Base-by-base conservation (phyloP, 495 filamentous ascomycete species). In the Pseudevernia furfuracea region DNA sequence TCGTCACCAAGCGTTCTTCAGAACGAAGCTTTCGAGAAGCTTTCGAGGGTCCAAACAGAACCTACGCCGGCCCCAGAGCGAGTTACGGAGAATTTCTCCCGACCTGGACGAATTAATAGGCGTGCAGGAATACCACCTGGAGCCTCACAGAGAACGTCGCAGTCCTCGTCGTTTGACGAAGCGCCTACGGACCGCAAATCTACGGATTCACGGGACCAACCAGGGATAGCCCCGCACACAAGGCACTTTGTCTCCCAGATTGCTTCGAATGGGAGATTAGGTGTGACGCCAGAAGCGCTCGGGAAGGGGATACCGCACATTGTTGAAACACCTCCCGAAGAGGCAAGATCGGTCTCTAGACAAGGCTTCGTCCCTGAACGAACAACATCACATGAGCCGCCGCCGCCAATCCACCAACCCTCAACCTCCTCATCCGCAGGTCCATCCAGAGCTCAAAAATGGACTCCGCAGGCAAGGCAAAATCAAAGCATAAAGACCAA, bases 41-140 rank as follows among this genome's bases (percentile, higher is more conserved):
- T 91, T 36, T 81, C 81, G 38, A 78, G 89, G 66, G 85, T 90
- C 2, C 85, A 89, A 68, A 91, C 91, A 11, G 92, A 96, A 72
- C 89, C 92, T 25, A 78, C 85, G 21, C 79, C 85, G 11, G 39
- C 60, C 23, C 14, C 60, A 11, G 60, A 63, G 14, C 66, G 59
- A 25, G 58, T 63, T 17, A 43, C 66, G 21, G 70, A 69, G 48
- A 71, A 71, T 21, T 71, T 71, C 52, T 71, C 70, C 28, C 61
- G 70, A 57, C 70, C 70, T 25, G 62, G 58, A 15, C 58, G 70
- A 57, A 43, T 62, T 4, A 71, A 69, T 25, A 56, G 70, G 43
- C 64, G 64, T 12, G 60, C 53, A 58, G 49, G 43, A 28, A 65
- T 67, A 25, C 60, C 60, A 23, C 49, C 48, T 23, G 49, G 71